These are phyloP conservation scores for Marasmius fiardii DNA, from an alignment of 1,284 basidiomycete species.

Conservation along the genomic window DNA sequence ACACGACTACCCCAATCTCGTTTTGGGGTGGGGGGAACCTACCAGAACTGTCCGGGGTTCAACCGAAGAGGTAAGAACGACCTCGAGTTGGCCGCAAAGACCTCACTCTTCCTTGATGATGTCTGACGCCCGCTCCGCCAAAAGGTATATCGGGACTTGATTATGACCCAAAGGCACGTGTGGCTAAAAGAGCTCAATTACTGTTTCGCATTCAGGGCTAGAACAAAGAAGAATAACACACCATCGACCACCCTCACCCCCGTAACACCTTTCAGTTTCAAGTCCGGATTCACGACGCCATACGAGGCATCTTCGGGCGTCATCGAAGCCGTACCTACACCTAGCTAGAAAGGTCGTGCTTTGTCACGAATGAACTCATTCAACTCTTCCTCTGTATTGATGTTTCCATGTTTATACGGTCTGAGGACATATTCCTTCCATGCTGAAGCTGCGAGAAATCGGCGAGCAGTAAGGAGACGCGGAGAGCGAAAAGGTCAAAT, in stretches of 20 bases:
- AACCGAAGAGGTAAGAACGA: too few relatives aligned
- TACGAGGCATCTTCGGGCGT: neutral
- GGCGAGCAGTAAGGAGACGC: neutral
- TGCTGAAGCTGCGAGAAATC: neutral
- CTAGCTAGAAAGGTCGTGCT: neutral
- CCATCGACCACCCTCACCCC: neutral
- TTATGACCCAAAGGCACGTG: neutral
- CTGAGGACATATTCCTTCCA: neutral
- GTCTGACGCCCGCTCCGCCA: neutral
- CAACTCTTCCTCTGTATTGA: neutral
- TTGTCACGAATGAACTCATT: neutral
- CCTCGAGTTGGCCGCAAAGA: neutral
- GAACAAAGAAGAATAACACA: neutral
- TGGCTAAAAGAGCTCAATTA: neutral
- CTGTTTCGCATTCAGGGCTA: neutral
- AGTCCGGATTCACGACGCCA: neutral
- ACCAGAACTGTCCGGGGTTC: too few relatives aligned
- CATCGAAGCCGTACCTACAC: neutral
- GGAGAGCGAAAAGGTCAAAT: neutral
- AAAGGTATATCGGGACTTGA: neutral
- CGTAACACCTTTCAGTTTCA: neutral
- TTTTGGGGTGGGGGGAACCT: too few relatives aligned
- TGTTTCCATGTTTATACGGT: neutral
- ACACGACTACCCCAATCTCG: too few relatives aligned
- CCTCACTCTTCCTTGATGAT: neutral